A percentile compares a stretch with the other conserved stretches of the same genome.
Evolutionary conservation across 2,329 filamentous ascomycete species (phyloP).

Genomic region (Alternaria viburni): DNA sequence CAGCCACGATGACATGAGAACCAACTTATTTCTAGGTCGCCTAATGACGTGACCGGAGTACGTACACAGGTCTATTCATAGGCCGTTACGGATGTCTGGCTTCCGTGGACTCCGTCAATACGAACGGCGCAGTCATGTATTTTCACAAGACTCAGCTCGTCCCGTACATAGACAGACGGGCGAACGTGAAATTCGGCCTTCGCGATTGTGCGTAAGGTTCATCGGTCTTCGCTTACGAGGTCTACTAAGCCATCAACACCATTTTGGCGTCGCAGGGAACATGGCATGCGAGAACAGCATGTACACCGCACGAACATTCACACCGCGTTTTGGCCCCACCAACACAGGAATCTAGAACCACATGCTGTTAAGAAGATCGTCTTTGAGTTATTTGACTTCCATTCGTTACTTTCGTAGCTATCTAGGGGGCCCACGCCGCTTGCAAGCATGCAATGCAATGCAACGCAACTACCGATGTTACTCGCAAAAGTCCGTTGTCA

Average conservation of each 20-base stretch:
- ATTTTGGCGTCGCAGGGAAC: conserved; percentile 5
- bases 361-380: not conserved
- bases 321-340: conserved; percentile 6
- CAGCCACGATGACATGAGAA: not conserved
- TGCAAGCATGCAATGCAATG: not conserved
- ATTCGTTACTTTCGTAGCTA: not conserved
- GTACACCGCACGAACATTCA: conserved; percentile 4
- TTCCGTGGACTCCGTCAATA: not conserved
- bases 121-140: not conserved
- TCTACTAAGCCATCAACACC: not conserved
- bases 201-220: not conserved
- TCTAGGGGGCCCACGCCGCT: not conserved
- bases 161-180: not conserved
- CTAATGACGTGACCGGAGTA: not conserved
- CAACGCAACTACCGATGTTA: conserved; percentile 1
- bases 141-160: not conserved
- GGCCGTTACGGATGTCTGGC: not conserved
- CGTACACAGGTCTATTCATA: conserved; percentile 5
- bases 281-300: conserved; percentile 2
- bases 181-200: not conserved
- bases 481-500: not conserved
- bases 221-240: not conserved
- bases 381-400: not conserved
- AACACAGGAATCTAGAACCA: not conserved
- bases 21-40: not conserved